A percentile compares a stretch with the other conserved stretches of the same genome.
These are phyloP conservation scores for Wickerhamiella nectarea DNA, from an alignment of 805 yeast species.

Conservation along the genomic window DNA sequence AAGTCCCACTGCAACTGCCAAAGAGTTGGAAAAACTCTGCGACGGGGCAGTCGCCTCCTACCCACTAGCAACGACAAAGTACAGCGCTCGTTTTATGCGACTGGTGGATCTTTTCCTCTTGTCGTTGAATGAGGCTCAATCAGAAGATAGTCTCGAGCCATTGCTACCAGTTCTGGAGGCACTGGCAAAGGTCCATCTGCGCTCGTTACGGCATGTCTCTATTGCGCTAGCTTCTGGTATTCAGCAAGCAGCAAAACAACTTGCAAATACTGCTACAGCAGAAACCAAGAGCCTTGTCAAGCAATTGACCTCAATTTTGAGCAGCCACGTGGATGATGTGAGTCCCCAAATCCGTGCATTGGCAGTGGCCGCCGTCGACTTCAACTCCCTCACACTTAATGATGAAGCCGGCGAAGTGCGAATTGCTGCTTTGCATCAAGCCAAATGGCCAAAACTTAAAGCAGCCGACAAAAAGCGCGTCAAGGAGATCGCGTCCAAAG, in stretches of 20 bases:
- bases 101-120: constrained; percentile 3
- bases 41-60: constrained; percentile 10
- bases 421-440: neutral
- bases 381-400: neutral
- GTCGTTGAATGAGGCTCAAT: constrained; percentile 10
- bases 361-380: neutral
- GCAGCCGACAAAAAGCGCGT: neutral
- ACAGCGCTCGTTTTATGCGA: constrained; percentile 8
- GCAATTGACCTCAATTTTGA: neutral
- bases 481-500: constrained; percentile 2
- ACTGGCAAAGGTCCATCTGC: constrained; percentile 10
- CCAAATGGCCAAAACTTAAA: neutral
- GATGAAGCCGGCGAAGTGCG: constrained; percentile 3
- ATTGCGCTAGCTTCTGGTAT: neutral
- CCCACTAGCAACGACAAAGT: constrained; percentile 8
- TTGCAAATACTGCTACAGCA: neutral
- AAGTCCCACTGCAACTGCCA: neutral
- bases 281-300: neutral
- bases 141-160: constrained; percentile 3
- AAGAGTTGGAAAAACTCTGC: neutral
- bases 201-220: constrained; percentile 16
- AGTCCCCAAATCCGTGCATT: neutral
- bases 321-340: neutral
- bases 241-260: neutral
- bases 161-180: constrained; percentile 5